Percentiles rank a stretch among this genome's conserved stretches.
phyloP scores from a whole-genome alignment of 805 yeast genomes.

The Pichia manshurica region DNA sequence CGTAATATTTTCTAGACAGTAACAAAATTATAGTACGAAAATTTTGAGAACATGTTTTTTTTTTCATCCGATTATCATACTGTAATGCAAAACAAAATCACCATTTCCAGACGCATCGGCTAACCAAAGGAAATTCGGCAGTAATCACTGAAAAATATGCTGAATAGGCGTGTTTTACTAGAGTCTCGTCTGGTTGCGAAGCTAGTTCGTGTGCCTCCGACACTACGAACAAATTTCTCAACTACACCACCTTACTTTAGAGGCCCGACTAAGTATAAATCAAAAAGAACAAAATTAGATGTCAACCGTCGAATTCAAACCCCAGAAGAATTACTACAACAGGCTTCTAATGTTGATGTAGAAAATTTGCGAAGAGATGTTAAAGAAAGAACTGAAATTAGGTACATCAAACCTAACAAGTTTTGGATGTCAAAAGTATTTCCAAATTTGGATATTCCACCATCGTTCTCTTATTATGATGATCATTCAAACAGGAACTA shows the following conservation, averaged over 20 bases:
- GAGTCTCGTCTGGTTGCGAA: neutral
- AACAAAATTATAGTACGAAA: too few species aligned
- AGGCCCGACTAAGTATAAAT: slow-evolving; percentile 8
- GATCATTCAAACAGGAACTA: slow-evolving; percentile 14
- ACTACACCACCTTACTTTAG: slow-evolving; percentile 3
- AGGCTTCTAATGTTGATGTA: slow-evolving; percentile 26
- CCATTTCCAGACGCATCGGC: too few species aligned
- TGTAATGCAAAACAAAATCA: too few species aligned
- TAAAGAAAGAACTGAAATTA: slow-evolving; percentile 17
- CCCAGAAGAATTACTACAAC: slow-evolving; percentile 28
- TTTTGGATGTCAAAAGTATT: slow-evolving; percentile 24
- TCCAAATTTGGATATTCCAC: slow-evolving; percentile 12
- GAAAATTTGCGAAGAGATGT: slow-evolving; percentile 21
- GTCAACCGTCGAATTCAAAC: slow-evolving; percentile 21
- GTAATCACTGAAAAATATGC: too few species aligned
- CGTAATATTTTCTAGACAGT: too few species aligned
- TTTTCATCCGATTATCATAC: too few species aligned
- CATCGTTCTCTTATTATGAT: slow-evolving; percentile 18
- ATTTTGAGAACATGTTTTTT: too few species aligned
- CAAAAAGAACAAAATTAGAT: slow-evolving; percentile 6
- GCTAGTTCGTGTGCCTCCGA: neutral
- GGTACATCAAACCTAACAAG: slow-evolving; percentile 29
- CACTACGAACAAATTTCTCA: slow-evolving; percentile 2
- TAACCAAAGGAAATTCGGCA: too few species aligned
- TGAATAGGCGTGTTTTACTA: neutral